A percentile compares a stretch with the other conserved stretches of the same genome.
phyloP scores from a whole-genome alignment of 371 early-diverging fungal genomes.

The Dinochytrium kinnereticum region DNA sequence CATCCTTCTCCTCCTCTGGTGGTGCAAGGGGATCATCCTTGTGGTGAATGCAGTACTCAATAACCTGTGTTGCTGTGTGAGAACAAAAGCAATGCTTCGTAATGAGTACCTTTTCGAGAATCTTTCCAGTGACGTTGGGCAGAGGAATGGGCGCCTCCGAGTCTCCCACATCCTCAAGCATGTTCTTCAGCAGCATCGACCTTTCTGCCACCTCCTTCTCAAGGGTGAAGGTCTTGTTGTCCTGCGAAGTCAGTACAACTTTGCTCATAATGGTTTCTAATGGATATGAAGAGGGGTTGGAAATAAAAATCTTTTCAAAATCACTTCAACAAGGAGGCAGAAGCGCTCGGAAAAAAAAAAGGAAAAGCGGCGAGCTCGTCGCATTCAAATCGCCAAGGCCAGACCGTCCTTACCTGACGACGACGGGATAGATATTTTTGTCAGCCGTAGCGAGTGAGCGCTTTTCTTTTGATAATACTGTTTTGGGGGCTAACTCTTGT shows the following conservation, averaged over 20 bases:
- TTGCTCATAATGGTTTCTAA: neutral
- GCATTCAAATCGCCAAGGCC: neutral
- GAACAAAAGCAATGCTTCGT: neutral
- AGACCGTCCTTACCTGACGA: neutral
- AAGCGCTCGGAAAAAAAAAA: neutral
- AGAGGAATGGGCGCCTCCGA: slow-evolving; percentile 66
- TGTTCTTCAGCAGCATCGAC: slow-evolving; percentile 87
- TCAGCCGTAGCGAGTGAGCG: too few species aligned
- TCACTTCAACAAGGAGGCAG: neutral
- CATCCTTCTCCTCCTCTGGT: slow-evolving; percentile 41
- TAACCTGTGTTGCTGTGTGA: slow-evolving; percentile 49
- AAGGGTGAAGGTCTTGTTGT: slow-evolving; percentile 69
- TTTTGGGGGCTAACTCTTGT: too few species aligned
- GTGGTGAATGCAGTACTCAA: slow-evolving; percentile 83
- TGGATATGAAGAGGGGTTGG: neutral
- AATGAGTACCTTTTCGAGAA: slow-evolving; percentile 59
- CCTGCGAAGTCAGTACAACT: slow-evolving; percentile 44
- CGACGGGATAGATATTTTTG: too few species aligned
- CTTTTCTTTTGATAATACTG: too few species aligned
- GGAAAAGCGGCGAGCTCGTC: neutral
- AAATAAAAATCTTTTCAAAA: neutral
- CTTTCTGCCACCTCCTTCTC: slow-evolving; percentile 80
- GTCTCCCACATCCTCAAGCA: slow-evolving; percentile 88
- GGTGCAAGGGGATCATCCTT: slow-evolving; percentile 54
- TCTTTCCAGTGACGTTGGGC: slow-evolving; percentile 77